These are phyloP conservation scores for Solioccasus polychromus DNA, from an alignment of 768 basidiomycete species.

Conservation along the genomic window DNA sequence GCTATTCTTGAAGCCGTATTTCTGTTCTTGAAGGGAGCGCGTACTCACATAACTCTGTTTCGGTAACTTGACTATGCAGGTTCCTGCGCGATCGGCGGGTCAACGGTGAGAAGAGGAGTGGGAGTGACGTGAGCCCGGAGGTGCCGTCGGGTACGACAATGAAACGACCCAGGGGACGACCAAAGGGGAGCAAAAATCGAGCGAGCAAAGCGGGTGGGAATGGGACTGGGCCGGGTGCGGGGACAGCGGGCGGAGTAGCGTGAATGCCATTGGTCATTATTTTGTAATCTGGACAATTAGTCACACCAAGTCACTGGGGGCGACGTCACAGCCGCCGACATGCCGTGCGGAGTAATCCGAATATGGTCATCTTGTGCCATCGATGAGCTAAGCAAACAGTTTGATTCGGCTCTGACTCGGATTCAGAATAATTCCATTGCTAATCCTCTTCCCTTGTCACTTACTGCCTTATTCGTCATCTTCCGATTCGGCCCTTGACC, in stretches of 20 bases:
- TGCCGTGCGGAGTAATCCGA: background rate
- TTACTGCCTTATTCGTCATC: constrained; percentile 27
- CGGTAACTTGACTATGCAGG: constrained; percentile 32
- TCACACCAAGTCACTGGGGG: too few relatives aligned
- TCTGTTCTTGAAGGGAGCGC: constrained; percentile 6
- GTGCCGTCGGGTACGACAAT: constrained; percentile 21
- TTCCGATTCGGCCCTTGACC: constrained; percentile 35
- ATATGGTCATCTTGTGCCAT: background rate
- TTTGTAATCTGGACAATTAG: too few relatives aligned
- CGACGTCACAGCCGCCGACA: too few relatives aligned
- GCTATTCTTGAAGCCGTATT: constrained; percentile 3
- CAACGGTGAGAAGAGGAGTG: constrained; percentile 41
- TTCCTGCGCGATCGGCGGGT: constrained; percentile 63
- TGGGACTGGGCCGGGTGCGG: constrained; percentile 8
- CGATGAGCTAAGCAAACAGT: too few relatives aligned
- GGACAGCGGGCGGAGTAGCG: constrained; percentile 1
- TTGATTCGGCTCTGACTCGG: constrained; percentile 23
- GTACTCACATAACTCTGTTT: constrained; percentile 11
- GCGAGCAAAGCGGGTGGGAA: constrained; percentile 18
- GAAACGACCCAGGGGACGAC: constrained; percentile 65
- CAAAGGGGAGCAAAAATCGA: constrained; percentile 68
- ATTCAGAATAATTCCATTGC: constrained; percentile 17
- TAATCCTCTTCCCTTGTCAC: constrained; percentile 26
- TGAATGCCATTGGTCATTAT: background rate
- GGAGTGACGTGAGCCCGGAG: constrained; percentile 28